These are phyloP conservation scores for Aethionema arabicum DNA, from an alignment of 345 rosid species.

Conservation along the genomic window DNA sequence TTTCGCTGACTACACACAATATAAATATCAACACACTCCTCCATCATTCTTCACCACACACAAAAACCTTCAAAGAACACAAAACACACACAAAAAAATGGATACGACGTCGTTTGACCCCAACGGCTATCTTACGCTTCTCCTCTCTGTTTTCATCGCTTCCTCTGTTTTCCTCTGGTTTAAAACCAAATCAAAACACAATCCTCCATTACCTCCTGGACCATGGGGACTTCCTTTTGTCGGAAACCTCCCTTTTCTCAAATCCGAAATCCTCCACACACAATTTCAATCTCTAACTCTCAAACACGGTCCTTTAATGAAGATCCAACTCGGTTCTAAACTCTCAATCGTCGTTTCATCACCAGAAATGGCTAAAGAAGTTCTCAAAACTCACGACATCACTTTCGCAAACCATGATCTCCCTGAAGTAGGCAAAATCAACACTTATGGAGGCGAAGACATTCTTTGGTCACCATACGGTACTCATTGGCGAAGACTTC, in stretches of 20 bases:
- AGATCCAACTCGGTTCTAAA: conserved; percentile 41
- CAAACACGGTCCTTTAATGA: conserved; percentile 42
- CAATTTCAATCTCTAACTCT: conserved; percentile 32
- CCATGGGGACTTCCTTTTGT: conserved; percentile 41
- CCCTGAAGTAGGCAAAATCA: conserved; percentile 25
- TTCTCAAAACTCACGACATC: conserved; percentile 38
- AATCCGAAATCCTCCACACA: conserved; percentile 31
- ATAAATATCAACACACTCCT: conserved; percentile 21
- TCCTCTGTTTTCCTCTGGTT: conserved; percentile 26
- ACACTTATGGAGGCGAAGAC: conserved; percentile 39
- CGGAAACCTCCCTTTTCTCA: conserved; percentile 42
- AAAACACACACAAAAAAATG: conserved; percentile 18
- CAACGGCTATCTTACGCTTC: conserved; percentile 18
- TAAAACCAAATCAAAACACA: conserved; percentile 15
- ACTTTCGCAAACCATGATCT: conserved; percentile 43
- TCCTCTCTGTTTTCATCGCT: conserved; percentile 13
- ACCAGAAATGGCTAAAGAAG: conserved; percentile 35
- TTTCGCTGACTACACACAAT: background rate
- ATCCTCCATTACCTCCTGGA: conserved; percentile 41
- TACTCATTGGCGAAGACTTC: conserved; percentile 35
- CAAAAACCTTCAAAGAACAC: background rate
- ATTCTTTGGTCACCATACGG: conserved; percentile 42
- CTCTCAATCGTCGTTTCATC: conserved; percentile 36
- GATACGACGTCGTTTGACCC: conserved; percentile 8
- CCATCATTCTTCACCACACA: conserved; percentile 11